Conservation (phyloP, 805 yeast species). For the Zygotorulaspora florentina region DNA sequence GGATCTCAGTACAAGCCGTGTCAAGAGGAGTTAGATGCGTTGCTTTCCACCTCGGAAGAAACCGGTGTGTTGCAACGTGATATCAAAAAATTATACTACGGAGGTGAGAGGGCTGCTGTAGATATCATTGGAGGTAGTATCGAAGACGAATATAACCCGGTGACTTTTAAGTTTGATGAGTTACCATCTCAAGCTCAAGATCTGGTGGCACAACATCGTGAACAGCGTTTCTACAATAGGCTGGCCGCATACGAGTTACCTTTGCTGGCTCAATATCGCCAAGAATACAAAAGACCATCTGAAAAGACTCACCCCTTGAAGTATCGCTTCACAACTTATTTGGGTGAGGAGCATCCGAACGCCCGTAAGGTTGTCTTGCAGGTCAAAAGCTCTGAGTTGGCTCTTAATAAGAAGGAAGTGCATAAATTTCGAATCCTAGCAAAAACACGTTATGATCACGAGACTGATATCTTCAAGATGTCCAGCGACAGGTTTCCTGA, state of each 20-base stretch:
- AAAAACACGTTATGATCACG: conserved; percentile 68
- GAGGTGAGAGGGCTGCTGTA: conserved; percentile 41
- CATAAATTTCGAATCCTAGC: conserved; percentile 79
- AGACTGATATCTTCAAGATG: conserved; percentile 56
- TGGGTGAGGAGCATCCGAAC: conserved; percentile 64
- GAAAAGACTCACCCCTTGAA: conserved; percentile 48
- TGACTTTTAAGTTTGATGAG: conserved; percentile 57
- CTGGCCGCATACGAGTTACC: conserved; percentile 93
- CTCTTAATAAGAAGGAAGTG: conserved; percentile 46
- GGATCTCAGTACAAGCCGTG: conserved; percentile 49
- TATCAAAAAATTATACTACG: conserved; percentile 38
- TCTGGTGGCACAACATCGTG: conserved; percentile 65
- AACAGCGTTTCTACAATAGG: conserved; percentile 69
- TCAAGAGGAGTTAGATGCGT: conserved; percentile 52
- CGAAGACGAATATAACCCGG: conserved; percentile 39
- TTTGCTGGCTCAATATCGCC: conserved; percentile 67
- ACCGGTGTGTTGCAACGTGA: conserved; percentile 38
- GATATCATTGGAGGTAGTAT: conserved; percentile 38
- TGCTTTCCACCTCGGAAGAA: conserved; percentile 44
- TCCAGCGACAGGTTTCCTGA: conserved; percentile 63
- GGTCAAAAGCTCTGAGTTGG: conserved; percentile 51
- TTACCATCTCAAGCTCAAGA: conserved; percentile 69
- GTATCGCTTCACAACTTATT: conserved; percentile 67
- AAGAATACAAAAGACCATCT: conserved; percentile 53
- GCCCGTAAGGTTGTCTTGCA: conserved; percentile 58